Conservation (phyloP, 2,329 filamentous ascomycete genomes). For the Penicillium sumatraense region DNA sequence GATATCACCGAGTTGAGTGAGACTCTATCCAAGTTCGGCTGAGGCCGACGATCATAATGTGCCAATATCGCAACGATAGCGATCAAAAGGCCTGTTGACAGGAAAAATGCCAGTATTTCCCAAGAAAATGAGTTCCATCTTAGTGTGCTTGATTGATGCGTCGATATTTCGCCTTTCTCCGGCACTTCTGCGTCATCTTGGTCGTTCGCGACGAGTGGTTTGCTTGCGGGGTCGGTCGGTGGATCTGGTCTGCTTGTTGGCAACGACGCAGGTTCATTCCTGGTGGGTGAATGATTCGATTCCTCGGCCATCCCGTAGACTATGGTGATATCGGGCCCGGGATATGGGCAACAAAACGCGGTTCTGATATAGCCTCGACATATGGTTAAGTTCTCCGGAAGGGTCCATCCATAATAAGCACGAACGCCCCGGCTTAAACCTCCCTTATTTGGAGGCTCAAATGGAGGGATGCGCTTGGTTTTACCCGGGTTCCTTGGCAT, state of each 20-base stretch:
- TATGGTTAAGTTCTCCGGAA: too few relatives aligned
- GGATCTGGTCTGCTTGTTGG: neutral
- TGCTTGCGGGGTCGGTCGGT: conserved; percentile 2
- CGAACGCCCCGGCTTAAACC: too few relatives aligned
- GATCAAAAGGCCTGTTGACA: conserved; percentile 5
- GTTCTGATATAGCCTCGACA: too few relatives aligned
- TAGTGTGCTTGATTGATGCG: neutral
- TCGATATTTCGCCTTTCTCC: neutral
- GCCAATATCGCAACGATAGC: conserved; percentile 13
- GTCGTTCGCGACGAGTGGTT: neutral
- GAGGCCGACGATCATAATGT: conserved; percentile 10
- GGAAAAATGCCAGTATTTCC: conserved; percentile 1
- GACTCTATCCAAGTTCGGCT: conserved; percentile 15
- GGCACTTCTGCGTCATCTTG: neutral
- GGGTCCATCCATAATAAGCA: too few relatives aligned
- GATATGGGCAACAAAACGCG: too few relatives aligned
- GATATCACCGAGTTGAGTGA: conserved; percentile 22
- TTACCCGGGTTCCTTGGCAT: too few relatives aligned
- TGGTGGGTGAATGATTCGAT: neutral
- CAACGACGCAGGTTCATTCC: neutral
- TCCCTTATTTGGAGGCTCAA: too few relatives aligned
- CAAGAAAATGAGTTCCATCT: neutral
- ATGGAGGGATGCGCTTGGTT: too few relatives aligned
- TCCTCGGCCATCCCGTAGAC: neutral
- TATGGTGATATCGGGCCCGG: too few relatives aligned